These are phyloP conservation scores for Coniochaeta hoffmannii DNA, from an alignment of 2,329 filamentous ascomycete species.

Conservation along the genomic window DNA sequence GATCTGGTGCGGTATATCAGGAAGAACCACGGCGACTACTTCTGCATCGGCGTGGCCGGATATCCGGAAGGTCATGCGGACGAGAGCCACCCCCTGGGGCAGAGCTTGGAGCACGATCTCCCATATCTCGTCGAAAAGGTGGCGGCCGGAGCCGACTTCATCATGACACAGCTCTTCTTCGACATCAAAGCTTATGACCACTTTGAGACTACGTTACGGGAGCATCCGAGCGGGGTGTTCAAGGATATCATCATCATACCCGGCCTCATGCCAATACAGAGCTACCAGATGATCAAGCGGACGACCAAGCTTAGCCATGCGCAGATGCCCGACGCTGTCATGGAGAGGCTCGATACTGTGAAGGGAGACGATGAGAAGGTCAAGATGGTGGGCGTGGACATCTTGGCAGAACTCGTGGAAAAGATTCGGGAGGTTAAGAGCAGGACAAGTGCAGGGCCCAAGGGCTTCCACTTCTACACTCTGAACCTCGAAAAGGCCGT, in stretches of 20 bases:
- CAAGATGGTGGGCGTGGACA: constrained; percentile 72
- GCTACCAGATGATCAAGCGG: constrained; percentile 88
- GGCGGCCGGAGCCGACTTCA: constrained; percentile 86
- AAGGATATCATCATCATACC: constrained; percentile 85
- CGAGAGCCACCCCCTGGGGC: constrained; percentile 68
- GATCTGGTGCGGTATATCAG: constrained; percentile 89
- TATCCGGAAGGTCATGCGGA: constrained; percentile 96
- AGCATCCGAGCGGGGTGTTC: constrained; percentile 79
- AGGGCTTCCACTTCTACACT: constrained; percentile 96
- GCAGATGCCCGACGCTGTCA: constrained; percentile 63
- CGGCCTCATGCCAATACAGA: constrained; percentile 95
- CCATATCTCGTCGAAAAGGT: constrained; percentile 88
- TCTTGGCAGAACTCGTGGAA: constrained; percentile 77
- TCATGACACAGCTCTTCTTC: constrained; percentile 98
- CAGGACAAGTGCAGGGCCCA: constrained; percentile 45
- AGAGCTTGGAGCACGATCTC: constrained; percentile 70
- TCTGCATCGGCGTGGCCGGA: constrained; percentile 88
- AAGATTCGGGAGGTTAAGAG: constrained; percentile 60
- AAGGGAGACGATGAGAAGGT: constrained; percentile 76
- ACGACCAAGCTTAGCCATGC: constrained; percentile 94
- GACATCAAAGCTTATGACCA: constrained; percentile 73
- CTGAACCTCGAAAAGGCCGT: constrained; percentile 95
- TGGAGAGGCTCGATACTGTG: constrained; percentile 63
- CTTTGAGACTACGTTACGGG: constrained; percentile 70
- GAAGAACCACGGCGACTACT: constrained; percentile 82